Evolutionary conservation across 495 filamentous ascomycete genomes (phyloP), one percentile per base, ranked within the genome.

Genomic region (Schizothecium vesticola): DNA sequence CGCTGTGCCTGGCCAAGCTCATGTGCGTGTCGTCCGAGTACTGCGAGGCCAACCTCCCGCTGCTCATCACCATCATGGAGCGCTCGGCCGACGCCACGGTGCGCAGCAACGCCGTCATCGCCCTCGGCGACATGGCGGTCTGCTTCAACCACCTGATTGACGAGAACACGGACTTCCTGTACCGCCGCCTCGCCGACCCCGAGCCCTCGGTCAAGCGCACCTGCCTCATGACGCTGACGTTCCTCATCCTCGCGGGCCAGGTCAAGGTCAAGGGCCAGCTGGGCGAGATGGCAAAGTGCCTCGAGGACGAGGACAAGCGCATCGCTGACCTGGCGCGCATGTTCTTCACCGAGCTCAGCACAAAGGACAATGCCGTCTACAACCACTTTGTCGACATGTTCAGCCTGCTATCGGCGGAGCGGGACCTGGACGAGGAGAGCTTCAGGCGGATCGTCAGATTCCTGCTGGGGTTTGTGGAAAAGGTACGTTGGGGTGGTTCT

Each of bases 361-460:
- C 92, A 61, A 99, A 99, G 80, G 96, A 99, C 76, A 98, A 99
- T 76, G 96, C 96, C 0, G 93, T 99, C 3, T 99, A 99, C 74
- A 99, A 99, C 73, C 94, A 99, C 78, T 99, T 98, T 76, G 92
- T 98, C 12, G 96, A 99, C 73, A 99, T 99, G 92, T 99, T 99
- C 79, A 93, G 91, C 72, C 74, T 98, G 73, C 78, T 99, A 59
- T 93, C 91, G 58, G 91, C 92, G 0, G 94, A 96, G 71, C 85
- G 84, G 59, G 87, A 85, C 33, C 81, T 99, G 67, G 90, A 94
- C 59, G 94, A 97, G 77, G 90, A 93, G 66, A 85, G 89, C 11
- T 86, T 99, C 68, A 87, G 85, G 72, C 85, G 91, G 71, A 95
- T 99, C 63, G 82, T 98, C 57, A 92, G 93, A 75, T 99, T 99